phyloP scores from a whole-genome alignment of 495 filamentous ascomycete species.

The Trichoderma gamsii region DNA sequence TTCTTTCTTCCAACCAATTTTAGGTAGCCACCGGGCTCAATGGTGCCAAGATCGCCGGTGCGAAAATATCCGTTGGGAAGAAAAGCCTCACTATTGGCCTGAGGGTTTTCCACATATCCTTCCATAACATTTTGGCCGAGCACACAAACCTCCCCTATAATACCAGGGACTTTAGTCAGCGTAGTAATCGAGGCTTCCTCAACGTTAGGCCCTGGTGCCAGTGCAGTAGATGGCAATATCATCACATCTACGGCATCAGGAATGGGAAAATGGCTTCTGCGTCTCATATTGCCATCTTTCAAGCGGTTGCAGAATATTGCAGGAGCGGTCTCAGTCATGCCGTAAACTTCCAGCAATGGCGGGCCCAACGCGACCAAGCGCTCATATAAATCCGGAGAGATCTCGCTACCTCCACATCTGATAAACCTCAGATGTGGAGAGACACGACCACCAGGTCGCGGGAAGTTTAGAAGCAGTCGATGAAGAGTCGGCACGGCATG shows the following conservation, averaged over 20 bases:
- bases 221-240: conserved; percentile 44
- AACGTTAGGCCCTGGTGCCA: neutral
- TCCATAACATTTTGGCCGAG: conserved; percentile 71
- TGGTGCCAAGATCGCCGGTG: conserved; percentile 75
- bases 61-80: conserved; percentile 62
- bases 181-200: conserved; percentile 52
- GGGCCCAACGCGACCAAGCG: conserved; percentile 66
- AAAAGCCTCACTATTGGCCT: conserved; percentile 65
- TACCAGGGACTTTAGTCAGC: conserved; percentile 54
- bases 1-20: conserved; percentile 75
- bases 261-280: neutral
- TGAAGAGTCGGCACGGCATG: conserved; percentile 85
- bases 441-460: conserved; percentile 50
- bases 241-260: conserved; percentile 83
- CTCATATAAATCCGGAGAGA: conserved; percentile 69
- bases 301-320: neutral
- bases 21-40: conserved; percentile 68
- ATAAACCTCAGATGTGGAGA: conserved; percentile 73
- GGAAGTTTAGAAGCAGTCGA: conserved; percentile 71
- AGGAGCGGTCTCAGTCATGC: conserved; percentile 86
- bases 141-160: conserved; percentile 67
- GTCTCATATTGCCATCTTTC: neutral
- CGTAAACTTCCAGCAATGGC: conserved; percentile 82
- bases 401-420: conserved; percentile 74
- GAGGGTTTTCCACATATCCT: conserved; percentile 75